Evolutionary conservation across 352 stramenopile species (phyloP).

Genomic region (Phytophthora macrochlamydospora): DNA sequence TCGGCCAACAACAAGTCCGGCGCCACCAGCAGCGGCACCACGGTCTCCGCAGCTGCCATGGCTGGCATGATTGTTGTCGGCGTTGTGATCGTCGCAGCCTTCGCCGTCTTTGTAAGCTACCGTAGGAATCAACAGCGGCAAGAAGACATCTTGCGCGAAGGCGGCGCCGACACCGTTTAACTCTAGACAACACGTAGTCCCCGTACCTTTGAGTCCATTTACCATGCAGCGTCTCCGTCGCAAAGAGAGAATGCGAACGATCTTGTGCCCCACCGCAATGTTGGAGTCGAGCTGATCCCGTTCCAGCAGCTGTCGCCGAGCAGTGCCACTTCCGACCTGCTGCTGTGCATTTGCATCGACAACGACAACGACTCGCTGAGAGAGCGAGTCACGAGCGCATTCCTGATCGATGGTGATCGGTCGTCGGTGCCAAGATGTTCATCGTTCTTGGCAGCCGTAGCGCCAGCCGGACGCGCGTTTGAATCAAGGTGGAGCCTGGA

Average conservation of each 20-base stretch:
- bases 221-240: not conserved
- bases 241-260: not conserved
- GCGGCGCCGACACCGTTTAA: slow-evolving; percentile 46
- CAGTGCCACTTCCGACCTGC: not conserved
- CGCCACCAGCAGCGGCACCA: slow-evolving; percentile 6
- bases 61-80: slow-evolving; percentile 62
- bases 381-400: not conserved
- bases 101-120: slow-evolving; percentile 70
- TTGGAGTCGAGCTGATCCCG: not conserved
- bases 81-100: slow-evolving; percentile 58
- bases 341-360: not conserved
- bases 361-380: not conserved
- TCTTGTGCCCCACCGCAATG: too few relatives aligned
- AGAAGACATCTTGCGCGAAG: slow-evolving; percentile 72
- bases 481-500: not conserved
- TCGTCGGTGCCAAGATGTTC: not conserved
- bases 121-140: slow-evolving; percentile 81
- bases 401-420: not conserved
- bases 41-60: slow-evolving; percentile 53
- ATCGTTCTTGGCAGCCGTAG: not conserved
- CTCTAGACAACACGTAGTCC: slow-evolving; percentile 3
- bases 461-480: not conserved
- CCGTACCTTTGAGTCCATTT: slow-evolving; percentile 18
- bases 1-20: slow-evolving; percentile 53
- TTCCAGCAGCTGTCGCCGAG: slow-evolving; percentile 1